These are phyloP conservation scores for Paecilomyces dactylethromorphus DNA, from an alignment of 2,329 filamentous ascomycete genomes.

Conservation along the genomic window DNA sequence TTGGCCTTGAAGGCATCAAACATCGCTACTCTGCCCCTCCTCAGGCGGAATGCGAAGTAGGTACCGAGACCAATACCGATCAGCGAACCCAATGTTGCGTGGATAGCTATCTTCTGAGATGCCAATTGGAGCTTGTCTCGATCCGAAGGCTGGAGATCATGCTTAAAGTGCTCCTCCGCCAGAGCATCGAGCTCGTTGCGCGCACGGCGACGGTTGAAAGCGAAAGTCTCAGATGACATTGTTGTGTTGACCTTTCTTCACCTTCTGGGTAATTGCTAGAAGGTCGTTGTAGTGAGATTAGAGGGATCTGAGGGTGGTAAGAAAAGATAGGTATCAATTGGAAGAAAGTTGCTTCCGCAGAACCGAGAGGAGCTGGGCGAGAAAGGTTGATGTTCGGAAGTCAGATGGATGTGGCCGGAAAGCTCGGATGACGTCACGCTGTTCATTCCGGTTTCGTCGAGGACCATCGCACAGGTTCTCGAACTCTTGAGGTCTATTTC, in stretches of 20 bases:
- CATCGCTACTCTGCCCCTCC: conserved; percentile 50
- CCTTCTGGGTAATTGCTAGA: neutral
- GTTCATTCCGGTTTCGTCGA: neutral
- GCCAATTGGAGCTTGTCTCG: conserved; percentile 52
- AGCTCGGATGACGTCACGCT: neutral
- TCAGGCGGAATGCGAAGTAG: conserved; percentile 51
- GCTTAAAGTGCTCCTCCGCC: conserved; percentile 52
- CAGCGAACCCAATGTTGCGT: conserved; percentile 53
- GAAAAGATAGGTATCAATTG: neutral
- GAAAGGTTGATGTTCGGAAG: neutral
- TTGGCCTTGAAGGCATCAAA: conserved; percentile 56
- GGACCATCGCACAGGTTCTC: neutral
- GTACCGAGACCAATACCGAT: conserved; percentile 55
- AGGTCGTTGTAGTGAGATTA: neutral
- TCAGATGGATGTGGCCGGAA: neutral
- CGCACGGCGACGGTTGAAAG: conserved; percentile 40
- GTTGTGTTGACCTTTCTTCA: neutral
- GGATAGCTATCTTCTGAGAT: conserved; percentile 47
- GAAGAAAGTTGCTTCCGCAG: neutral
- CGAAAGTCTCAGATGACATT: conserved; percentile 36
- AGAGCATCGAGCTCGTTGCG: conserved; percentile 48
- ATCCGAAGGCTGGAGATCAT: conserved; percentile 53
- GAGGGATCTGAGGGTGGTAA: neutral
- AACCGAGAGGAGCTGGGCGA: neutral
- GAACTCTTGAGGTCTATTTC: neutral